phyloP scores from a whole-genome alignment of 768 basidiomycete genomes.

The Pleurotus pulmonarius region DNA sequence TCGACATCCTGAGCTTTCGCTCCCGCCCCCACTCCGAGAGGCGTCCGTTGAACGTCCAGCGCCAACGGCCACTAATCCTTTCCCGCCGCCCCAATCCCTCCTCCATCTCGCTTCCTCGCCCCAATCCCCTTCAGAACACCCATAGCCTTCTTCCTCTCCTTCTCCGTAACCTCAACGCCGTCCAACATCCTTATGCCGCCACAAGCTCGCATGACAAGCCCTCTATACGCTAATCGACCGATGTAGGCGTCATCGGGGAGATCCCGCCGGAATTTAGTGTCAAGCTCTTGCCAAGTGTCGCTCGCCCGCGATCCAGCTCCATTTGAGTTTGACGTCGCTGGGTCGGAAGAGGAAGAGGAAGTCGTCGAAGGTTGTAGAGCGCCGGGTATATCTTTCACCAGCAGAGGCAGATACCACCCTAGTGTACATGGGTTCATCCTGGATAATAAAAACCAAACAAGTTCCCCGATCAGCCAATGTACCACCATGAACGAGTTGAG shows the following conservation, averaged over 20 bases:
- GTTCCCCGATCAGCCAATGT: too few species aligned
- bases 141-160: constrained; percentile 83
- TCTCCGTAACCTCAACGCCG: constrained; percentile 77
- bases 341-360: not conserved
- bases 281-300: constrained; percentile 69
- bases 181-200: constrained; percentile 69
- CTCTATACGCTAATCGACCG: constrained; percentile 85
- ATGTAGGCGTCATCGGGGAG: constrained; percentile 88
- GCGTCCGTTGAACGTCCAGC: too few species aligned
- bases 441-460: constrained; percentile 1
- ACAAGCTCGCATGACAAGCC: constrained; percentile 80
- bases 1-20: too few species aligned
- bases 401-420: constrained; percentile 90
- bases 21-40: too few species aligned
- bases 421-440: constrained; percentile 97
- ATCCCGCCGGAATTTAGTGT: constrained; percentile 82
- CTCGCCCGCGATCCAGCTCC: constrained; percentile 12
- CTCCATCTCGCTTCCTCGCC: constrained; percentile 22
- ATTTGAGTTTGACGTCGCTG: not conserved
- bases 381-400: constrained; percentile 65
- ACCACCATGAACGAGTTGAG: too few species aligned
- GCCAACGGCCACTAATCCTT: constrained; percentile 1
- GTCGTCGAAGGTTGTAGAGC: constrained; percentile 54
- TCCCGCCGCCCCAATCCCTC: constrained; percentile 13
- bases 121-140: constrained; percentile 57